A percentile compares a stretch with the other conserved stretches of the same genome.
phyloP scores from a whole-genome alignment of 352 stramenopile species.

The Pythium phragmiticola region DNA sequence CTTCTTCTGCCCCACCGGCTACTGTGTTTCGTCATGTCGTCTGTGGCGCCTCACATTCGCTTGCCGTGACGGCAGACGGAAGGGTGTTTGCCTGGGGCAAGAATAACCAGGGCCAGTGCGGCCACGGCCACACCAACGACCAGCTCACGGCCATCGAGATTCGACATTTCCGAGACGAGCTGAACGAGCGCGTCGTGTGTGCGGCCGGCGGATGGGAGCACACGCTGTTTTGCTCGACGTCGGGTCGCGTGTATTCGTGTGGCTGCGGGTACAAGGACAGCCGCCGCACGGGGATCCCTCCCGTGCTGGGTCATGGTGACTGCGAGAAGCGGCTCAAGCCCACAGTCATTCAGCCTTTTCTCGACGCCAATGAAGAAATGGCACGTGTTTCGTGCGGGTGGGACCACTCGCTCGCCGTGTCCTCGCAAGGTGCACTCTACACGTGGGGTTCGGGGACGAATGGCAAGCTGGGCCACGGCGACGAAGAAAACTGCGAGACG shows the following conservation, averaged over 20 bases:
- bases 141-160: conserved; percentile 58
- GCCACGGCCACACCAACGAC: conserved; percentile 76
- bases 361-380: conserved; percentile 60
- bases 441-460: conserved; percentile 83
- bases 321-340: conserved; percentile 66
- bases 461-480: conserved; percentile 77
- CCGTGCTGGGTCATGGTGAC: conserved; percentile 76
- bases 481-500: conserved; percentile 75
- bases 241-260: conserved; percentile 68
- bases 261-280: conserved; percentile 87
- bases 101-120: conserved; percentile 86
- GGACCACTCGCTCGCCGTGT: conserved; percentile 82
- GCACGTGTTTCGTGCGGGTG: conserved; percentile 68
- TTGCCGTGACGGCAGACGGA: conserved; percentile 61
- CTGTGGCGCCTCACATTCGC: conserved; percentile 77
- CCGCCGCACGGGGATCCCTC: conserved; percentile 68
- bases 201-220: conserved; percentile 81
- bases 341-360: conserved; percentile 45
- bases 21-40: conserved; percentile 27
- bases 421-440: conserved; percentile 51
- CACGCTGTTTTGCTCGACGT: conserved; percentile 65
- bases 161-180: conserved; percentile 47
- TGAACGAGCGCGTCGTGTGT: conserved; percentile 45
- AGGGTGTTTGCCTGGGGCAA: conserved; percentile 71
- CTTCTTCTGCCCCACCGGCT: neutral